Evolutionary conservation across 495 filamentous ascomycete genomes (phyloP).

Genomic region (Delitschia confertaspora): DNA sequence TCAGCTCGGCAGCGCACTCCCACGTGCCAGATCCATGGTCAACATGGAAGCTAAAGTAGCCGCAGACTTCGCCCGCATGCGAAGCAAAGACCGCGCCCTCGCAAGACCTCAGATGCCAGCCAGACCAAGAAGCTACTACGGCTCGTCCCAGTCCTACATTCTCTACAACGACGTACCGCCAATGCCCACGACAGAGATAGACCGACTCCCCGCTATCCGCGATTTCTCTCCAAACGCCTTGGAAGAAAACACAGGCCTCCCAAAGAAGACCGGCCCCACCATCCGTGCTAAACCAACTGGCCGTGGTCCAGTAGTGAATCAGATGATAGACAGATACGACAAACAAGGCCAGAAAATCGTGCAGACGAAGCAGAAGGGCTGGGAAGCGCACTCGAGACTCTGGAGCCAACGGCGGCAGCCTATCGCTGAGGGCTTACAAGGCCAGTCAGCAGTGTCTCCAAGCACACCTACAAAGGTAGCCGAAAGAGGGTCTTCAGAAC

Average conservation of each 20-base stretch:
- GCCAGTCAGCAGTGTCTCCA: slow-evolving; percentile 2
- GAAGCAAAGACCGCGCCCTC: slow-evolving; percentile 32
- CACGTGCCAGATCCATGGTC: slow-evolving; percentile 24
- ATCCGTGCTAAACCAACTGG: slow-evolving; percentile 10
- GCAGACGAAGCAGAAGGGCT: slow-evolving; percentile 8
- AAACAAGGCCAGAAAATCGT: slow-evolving; percentile 1
- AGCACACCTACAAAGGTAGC: not conserved
- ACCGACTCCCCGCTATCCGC: not conserved
- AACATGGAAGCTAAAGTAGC: slow-evolving; percentile 36
- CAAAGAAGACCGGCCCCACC: not conserved
- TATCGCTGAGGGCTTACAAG: slow-evolving; percentile 19
- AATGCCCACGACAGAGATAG: slow-evolving; percentile 21
- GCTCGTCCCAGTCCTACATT: slow-evolving; percentile 14
- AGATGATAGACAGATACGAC: slow-evolving; percentile 20
- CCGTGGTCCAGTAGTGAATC: slow-evolving; percentile 12
- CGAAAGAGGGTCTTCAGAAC: not conserved
- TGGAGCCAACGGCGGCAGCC: slow-evolving; percentile 29
- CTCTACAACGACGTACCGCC: slow-evolving; percentile 22
- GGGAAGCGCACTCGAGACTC: slow-evolving; percentile 20
- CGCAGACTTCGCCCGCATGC: slow-evolving; percentile 33
- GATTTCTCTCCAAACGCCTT: not conserved
- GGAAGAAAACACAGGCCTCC: not conserved
- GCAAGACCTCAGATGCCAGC: slow-evolving; percentile 9
- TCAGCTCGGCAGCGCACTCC: slow-evolving; percentile 28
- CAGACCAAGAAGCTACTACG: slow-evolving; percentile 25